phyloP scores from a whole-genome alignment of 192 early-diverging fungal species.

The Coemansia interrupta region DNA sequence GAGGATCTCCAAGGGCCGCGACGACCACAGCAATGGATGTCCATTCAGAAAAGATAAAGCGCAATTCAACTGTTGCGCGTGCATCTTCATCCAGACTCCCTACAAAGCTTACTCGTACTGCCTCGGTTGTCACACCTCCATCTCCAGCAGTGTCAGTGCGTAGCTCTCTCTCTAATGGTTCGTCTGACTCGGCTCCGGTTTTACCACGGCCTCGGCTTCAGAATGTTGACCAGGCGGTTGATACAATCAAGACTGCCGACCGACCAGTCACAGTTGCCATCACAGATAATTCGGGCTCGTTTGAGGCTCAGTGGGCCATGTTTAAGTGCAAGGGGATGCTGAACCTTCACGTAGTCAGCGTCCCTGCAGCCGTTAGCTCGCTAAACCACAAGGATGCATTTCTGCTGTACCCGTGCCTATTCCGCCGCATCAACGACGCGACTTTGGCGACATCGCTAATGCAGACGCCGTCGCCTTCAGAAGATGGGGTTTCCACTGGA shows the following conservation, averaged over 20 bases:
- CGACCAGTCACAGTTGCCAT: neutral
- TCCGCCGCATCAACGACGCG: slow-evolving; percentile 11
- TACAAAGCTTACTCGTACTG: slow-evolving; percentile 11
- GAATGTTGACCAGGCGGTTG: neutral
- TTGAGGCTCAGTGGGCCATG: slow-evolving; percentile 38
- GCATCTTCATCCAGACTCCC: slow-evolving; percentile 12
- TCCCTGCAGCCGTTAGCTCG: slow-evolving; percentile 26
- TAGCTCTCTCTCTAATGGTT: neutral
- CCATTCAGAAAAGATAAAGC: slow-evolving; percentile 6
- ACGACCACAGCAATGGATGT: slow-evolving; percentile 10
- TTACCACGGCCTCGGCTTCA: neutral
- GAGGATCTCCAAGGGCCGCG: neutral
- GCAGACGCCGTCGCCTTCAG: neutral
- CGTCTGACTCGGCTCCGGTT: neutral
- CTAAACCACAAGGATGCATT: slow-evolving; percentile 51
- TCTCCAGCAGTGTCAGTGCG: neutral
- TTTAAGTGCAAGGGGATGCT: slow-evolving; percentile 47
- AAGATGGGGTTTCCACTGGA: neutral
- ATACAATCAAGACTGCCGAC: no score
- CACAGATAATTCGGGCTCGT: neutral
- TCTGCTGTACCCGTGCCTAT: slow-evolving; percentile 41
- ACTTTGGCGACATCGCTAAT: neutral
- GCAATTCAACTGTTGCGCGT: neutral
- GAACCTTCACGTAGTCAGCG: slow-evolving; percentile 45
- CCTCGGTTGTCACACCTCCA: neutral